Percentiles rank a stretch among this genome's conserved stretches.
phyloP scores from a whole-genome alignment of 164 flowering plant species.

The Protea cynaroides region DNA sequence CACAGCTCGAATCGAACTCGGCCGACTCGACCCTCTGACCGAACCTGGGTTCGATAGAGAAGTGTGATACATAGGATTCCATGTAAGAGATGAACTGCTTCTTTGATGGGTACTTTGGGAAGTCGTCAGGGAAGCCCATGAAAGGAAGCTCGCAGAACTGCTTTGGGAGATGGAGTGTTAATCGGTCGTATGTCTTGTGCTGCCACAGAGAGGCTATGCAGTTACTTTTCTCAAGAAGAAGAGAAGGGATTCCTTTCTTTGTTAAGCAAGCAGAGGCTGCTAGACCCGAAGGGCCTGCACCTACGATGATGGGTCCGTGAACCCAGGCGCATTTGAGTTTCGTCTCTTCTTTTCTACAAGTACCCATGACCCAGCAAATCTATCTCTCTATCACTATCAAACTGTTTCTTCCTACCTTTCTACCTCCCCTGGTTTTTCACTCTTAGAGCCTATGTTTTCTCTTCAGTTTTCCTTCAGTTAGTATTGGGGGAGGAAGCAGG shows the following conservation, averaged over 20 bases:
- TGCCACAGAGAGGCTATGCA: constrained; percentile 92
- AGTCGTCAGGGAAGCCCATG: constrained; percentile 54
- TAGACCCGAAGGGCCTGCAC: constrained; percentile 92
- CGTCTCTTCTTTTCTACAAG: constrained; percentile 25
- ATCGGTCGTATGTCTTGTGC: constrained; percentile 48
- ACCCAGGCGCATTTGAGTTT: constrained; percentile 23
- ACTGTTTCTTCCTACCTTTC: not conserved
- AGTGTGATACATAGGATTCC: constrained; percentile 64
- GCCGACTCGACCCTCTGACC: constrained; percentile 50
- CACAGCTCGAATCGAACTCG: constrained; percentile 37
- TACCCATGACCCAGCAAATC: constrained; percentile 27
- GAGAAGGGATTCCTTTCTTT: constrained; percentile 42
- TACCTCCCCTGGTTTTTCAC: constrained; percentile 5
- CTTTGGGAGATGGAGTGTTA: constrained; percentile 80
- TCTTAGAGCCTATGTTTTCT: not conserved
- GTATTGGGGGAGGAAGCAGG: not conserved
- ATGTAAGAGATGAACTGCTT: constrained; percentile 79
- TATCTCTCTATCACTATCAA: too few relatives aligned
- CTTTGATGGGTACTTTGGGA: constrained; percentile 81
- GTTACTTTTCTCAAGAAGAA: constrained; percentile 59
- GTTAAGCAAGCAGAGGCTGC: constrained; percentile 75
- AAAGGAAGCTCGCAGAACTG: constrained; percentile 80
- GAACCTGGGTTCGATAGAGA: constrained; percentile 57
- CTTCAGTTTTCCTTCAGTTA: too few relatives aligned
- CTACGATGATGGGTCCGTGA: constrained; percentile 69